Conservation (phyloP, 371 early-diverging fungal genomes). For the Mortierella sp. region DNA sequence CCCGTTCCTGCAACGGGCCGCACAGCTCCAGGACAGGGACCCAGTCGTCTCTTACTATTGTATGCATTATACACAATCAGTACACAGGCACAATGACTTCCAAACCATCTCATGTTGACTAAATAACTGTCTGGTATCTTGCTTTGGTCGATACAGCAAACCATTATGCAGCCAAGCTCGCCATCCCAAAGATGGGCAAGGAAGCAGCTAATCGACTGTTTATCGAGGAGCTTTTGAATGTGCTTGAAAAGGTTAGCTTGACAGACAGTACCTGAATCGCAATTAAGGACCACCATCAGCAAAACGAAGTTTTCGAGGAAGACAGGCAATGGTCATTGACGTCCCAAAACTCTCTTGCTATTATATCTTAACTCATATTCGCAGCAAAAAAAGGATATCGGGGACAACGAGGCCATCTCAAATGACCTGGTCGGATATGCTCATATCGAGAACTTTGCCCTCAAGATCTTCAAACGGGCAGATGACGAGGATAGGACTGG, state of each 20-base stretch:
- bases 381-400: constrained; percentile 77
- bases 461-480: constrained; percentile 90
- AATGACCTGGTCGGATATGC: constrained; percentile 84
- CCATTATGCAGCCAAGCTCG: constrained; percentile 89
- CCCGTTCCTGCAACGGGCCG: constrained; percentile 84
- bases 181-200: constrained; percentile 72
- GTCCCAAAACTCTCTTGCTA: no score
- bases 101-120: no score
- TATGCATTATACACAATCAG: no score
- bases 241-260: constrained; percentile 77
- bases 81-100: no score
- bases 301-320: no score
- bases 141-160: constrained; percentile 65
- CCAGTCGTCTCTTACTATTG: constrained; percentile 94
- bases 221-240: constrained; percentile 75
- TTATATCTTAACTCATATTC: not conserved
- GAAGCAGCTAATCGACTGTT: constrained; percentile 74
- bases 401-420: constrained; percentile 77
- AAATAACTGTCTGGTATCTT: no score
- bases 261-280: not conserved
- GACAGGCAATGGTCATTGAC: no score
- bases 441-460: constrained; percentile 91
- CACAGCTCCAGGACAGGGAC: constrained; percentile 80
- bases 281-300: no score
- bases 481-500: constrained; percentile 93